Conservation (phyloP, 768 basidiomycete genomes). For the Phaeotremella skinneri region DNA sequence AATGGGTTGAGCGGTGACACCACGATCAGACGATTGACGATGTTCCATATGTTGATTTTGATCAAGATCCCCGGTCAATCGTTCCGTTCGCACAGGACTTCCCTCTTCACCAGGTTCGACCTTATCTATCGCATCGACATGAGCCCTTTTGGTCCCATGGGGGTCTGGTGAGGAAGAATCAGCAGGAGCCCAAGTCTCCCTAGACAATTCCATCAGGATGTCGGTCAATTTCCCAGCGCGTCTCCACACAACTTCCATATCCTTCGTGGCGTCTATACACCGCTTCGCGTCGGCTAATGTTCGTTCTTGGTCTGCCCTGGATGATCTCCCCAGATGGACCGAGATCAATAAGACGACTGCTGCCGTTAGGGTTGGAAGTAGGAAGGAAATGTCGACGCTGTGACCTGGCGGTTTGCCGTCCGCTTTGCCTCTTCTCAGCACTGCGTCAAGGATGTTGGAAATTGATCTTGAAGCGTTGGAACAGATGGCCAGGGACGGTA, state of each 20-base stretch:
- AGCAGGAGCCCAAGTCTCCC: constrained; percentile 20
- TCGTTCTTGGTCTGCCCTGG: constrained; percentile 55
- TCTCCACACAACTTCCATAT: constrained; percentile 51
- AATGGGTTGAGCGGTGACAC: no score
- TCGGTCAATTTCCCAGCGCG: constrained; percentile 48
- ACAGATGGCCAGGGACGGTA: constrained; percentile 72
- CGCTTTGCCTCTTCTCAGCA: constrained; percentile 56
- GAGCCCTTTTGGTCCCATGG: constrained; percentile 16
- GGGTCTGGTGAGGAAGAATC: neutral
- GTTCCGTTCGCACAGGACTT: no score
- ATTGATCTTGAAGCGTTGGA: constrained; percentile 78
- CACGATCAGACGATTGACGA: no score
- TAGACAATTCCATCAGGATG: constrained; percentile 30
- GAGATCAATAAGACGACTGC: constrained; percentile 64
- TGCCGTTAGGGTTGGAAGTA: constrained; percentile 54
- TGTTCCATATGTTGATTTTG: no score
- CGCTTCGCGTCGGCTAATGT: constrained; percentile 64
- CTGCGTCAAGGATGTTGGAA: constrained; percentile 66
- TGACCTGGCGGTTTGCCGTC: constrained; percentile 46
- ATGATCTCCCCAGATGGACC: constrained; percentile 62
- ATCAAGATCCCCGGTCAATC: no score
- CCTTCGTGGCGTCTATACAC: constrained; percentile 60
- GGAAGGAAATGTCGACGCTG: constrained; percentile 50
- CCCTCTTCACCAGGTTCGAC: no score
- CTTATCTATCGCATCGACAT: neutral